A percentile compares a stretch with the other conserved stretches of the same genome.
These are phyloP conservation scores for Phaffomyces opuntiae DNA, from an alignment of 805 yeast genomes.

Conservation along the genomic window DNA sequence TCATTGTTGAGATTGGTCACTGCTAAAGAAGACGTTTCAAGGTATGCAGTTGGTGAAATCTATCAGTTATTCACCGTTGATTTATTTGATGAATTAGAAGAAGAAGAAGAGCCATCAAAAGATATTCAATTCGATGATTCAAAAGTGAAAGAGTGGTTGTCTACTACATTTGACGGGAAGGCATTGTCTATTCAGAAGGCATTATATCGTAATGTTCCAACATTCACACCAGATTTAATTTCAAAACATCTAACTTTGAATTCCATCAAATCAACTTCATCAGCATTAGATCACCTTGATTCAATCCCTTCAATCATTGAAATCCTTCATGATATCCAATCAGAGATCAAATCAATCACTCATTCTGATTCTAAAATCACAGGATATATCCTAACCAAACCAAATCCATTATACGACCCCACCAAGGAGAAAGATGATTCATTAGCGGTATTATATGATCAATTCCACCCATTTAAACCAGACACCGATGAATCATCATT, in stretches of 20 bases:
- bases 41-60: conserved; percentile 66
- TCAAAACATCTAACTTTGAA: conserved; percentile 43
- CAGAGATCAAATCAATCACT: conserved; percentile 33
- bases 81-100: conserved; percentile 29
- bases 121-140: conserved; percentile 2
- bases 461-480: conserved; percentile 65
- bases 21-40: conserved; percentile 57
- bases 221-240: conserved; percentile 72
- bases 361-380: conserved; percentile 26
- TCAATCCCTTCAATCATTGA: conserved; percentile 28
- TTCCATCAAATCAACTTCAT: conserved; percentile 42
- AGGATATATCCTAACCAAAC: conserved; percentile 62
- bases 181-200: conserved; percentile 62
- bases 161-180: conserved; percentile 22
- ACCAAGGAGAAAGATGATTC: conserved; percentile 31
- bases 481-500: conserved; percentile 27
- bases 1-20: conserved; percentile 73
- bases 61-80: conserved; percentile 56
- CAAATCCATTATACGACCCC: conserved; percentile 44
- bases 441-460: conserved; percentile 48
- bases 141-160: conserved; percentile 25
- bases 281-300: conserved; percentile 23
- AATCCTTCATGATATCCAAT: conserved; percentile 42
- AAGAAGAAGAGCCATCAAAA: neutral
- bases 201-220: conserved; percentile 60